Percentiles rank a stretch among this genome's conserved stretches.
phyloP scores from a whole-genome alignment of 2,329 filamentous ascomycete genomes.

The Ampelomyces quisqualis region DNA sequence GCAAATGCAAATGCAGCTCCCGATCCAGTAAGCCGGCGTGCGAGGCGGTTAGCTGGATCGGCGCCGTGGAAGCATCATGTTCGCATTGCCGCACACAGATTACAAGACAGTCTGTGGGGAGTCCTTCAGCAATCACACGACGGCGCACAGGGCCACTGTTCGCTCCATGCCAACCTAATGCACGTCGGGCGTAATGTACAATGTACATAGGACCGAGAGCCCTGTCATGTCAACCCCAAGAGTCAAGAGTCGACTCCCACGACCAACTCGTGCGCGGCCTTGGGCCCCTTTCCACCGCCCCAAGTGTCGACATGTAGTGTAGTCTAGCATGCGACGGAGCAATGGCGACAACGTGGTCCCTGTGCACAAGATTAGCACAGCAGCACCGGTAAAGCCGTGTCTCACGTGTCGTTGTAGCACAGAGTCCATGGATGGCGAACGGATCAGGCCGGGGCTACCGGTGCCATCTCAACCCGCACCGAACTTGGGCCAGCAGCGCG shows the following conservation, averaged over 20 bases:
- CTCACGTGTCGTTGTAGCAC: conserved; percentile 33
- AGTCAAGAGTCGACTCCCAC: conserved; percentile 22
- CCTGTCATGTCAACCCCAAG: conserved; percentile 31
- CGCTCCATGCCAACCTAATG: conserved; percentile 34
- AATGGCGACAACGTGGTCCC: conserved; percentile 33
- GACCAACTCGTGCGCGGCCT: conserved; percentile 23
- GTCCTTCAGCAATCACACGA: conserved; percentile 28
- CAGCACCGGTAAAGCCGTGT: conserved; percentile 23
- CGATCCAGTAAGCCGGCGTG: conserved; percentile 20
- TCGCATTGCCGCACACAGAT: conserved; percentile 32
- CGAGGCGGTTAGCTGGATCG: conserved; percentile 29
- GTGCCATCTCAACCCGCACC: conserved; percentile 18
- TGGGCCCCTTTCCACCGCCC: conserved; percentile 41
- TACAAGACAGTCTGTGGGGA: conserved; percentile 23
- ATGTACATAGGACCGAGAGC: conserved; percentile 33
- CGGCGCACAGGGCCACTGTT: conserved; percentile 40
- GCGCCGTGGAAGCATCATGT: conserved; percentile 30
- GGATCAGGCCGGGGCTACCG: conserved; percentile 36
- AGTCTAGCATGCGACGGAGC: conserved; percentile 18
- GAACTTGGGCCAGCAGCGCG: conserved; percentile 20
- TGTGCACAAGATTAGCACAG: conserved; percentile 35
- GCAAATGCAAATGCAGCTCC: conserved; percentile 17
- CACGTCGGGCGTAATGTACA: conserved; percentile 37
- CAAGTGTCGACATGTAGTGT: conserved; percentile 16
- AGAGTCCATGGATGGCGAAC: conserved; percentile 19